Evolutionary conservation across 306 rosid species (phyloP).

Genomic region (Trifolium repens): DNA sequence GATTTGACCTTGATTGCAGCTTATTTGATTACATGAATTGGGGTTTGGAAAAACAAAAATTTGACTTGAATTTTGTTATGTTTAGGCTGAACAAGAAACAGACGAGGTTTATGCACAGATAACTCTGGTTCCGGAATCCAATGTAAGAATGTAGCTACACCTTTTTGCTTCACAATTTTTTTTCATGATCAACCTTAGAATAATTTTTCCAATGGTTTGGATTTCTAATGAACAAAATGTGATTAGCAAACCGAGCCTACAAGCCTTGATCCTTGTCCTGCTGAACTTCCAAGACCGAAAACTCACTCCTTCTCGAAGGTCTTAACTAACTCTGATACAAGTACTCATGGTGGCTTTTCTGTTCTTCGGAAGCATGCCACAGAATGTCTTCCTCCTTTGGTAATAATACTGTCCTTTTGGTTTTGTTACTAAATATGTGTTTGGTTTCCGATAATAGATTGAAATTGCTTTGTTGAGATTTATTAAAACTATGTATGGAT

Average conservation of each 20-base stretch:
- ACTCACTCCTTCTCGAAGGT: constrained; percentile 83
- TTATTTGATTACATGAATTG: not conserved
- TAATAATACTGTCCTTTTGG: constrained; percentile 35
- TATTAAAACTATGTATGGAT: constrained; percentile 2
- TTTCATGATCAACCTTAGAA: constrained; percentile 42
- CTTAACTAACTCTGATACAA: constrained; percentile 91
- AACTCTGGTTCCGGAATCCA: constrained; percentile 72
- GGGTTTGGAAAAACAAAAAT: not conserved
- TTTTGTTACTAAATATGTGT: constrained; percentile 1
- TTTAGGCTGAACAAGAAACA: constrained; percentile 91
- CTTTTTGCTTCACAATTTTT: constrained; percentile 37
- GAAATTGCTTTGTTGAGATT: constrained; percentile 2
- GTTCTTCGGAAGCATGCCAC: constrained; percentile 79
- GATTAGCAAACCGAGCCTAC: constrained; percentile 69
- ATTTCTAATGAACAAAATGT: constrained; percentile 43
- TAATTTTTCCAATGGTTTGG: constrained; percentile 22
- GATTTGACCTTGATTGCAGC: not conserved
- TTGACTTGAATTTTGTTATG: constrained; percentile 43
- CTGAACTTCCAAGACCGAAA: constrained; percentile 54
- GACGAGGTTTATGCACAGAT: constrained; percentile 94
- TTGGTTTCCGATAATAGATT: not conserved
- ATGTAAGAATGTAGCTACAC: constrained; percentile 60
- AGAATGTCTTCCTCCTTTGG: constrained; percentile 90
- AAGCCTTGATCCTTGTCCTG: constrained; percentile 55
- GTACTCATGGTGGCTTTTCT: constrained; percentile 71